A percentile compares a stretch with the other conserved stretches of the same genome.
Conservation (phyloP, 2,329 filamentous ascomycete species). For the Cercospora berteroae region DNA sequence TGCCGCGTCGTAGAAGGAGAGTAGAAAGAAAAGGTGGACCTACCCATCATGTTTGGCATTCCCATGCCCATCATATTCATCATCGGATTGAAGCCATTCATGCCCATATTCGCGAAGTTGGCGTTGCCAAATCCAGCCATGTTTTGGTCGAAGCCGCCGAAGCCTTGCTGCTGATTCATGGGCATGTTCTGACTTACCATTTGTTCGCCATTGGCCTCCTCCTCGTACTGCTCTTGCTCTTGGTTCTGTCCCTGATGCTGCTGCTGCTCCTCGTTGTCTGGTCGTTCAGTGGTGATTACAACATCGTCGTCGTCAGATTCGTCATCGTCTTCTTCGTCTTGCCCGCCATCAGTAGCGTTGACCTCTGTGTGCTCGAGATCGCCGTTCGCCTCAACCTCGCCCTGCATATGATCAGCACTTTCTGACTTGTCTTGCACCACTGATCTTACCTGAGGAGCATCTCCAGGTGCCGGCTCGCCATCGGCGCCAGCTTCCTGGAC, state of each 20-base stretch:
- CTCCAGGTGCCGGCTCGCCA: conserved; percentile 7
- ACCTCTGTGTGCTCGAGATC: not conserved
- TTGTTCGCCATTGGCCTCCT: conserved; percentile 19
- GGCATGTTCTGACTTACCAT: conserved; percentile 21
- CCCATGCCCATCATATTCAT: conserved; percentile 56
- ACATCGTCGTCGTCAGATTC: conserved; percentile 33
- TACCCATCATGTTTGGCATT: conserved; percentile 77
- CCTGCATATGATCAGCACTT: not conserved
- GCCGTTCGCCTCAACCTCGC: conserved; percentile 6
- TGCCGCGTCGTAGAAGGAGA: conserved; percentile 19
- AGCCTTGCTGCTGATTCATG: conserved; percentile 25
- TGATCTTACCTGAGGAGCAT: conserved; percentile 17
- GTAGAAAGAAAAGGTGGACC: conserved; percentile 40
- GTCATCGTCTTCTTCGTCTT: conserved; percentile 25
- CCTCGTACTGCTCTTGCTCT: conserved; percentile 20
- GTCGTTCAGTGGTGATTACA: conserved; percentile 35
- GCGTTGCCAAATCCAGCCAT: conserved; percentile 25
- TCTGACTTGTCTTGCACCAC: not conserved
- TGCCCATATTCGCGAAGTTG: conserved; percentile 31
- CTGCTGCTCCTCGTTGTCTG: conserved; percentile 23
- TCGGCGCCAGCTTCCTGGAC: conserved; percentile 4
- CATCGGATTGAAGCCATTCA: conserved; percentile 66
- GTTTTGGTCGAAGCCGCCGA: conserved; percentile 28
- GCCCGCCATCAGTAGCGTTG: conserved; percentile 21
- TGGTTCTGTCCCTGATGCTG: conserved; percentile 21